Evolutionary conservation across 1,284 basidiomycete genomes (phyloP), one percentile per base, ranked within the genome.

Genomic region (Rugosomyces carneus): DNA sequence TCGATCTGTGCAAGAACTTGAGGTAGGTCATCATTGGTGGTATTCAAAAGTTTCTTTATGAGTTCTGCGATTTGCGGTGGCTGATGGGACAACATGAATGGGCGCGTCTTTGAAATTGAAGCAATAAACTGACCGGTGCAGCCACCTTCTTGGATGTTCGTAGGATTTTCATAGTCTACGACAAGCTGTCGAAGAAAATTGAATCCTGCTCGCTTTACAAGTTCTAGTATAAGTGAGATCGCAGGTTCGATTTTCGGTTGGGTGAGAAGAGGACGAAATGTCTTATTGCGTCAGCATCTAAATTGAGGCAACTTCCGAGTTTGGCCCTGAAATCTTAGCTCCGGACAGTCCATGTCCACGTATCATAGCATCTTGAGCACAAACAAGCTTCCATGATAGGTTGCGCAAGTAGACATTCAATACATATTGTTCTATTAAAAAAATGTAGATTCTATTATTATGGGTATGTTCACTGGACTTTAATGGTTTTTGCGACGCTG

Each of bases 101-200:
- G 37, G 48, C 54, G 60, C 56, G 58, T 60, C 40, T 38, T 20
- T 23, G 45, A 37, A 40, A 45, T 42, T 13, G 13, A 26, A 32
- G 13, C 38, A 37, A 38, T 27, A 49, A 44, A 71, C 75, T 57
- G 59, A 87, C 87, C 56, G 84, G 85, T 57, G 82, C 72, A 51
- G 75, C 73, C 56, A 78, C 76, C 70, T 78, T 82, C 79, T 85
- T 88, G 44, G 84, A 79, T 71, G 84, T 85, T 64, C 82, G 81
- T 57, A 77, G 70, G 67, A 89, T 87, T 76, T 82, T 88, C 85
- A 89, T 89, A 60, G 64, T 77, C 74, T 75, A 64, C 66, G 70
- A 77, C 46, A 13, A 73, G 59, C 63, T 59, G 70, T 72, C 67
- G 68, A 60, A 68, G 40, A 51, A 23, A 53, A 44, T 41, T 37